phyloP scores from a whole-genome alignment of 2,329 filamentous ascomycete species.

The Xylaria digitata region DNA sequence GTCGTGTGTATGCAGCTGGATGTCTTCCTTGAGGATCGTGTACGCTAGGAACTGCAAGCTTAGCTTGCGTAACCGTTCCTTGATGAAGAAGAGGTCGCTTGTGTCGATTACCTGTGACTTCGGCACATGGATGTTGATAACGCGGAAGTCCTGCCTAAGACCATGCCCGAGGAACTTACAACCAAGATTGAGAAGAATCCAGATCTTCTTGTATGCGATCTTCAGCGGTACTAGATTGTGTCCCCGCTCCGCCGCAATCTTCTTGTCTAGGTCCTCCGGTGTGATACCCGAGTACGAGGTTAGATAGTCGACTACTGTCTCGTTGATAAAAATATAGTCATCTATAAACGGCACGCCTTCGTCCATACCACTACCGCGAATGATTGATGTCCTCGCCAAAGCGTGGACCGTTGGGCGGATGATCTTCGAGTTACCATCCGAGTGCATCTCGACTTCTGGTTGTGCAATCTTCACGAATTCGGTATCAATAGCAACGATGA shows the following conservation, averaged over 20 bases:
- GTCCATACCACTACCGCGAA: conserved; percentile 80
- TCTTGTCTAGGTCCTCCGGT: conserved; percentile 82
- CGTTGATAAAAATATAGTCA: conserved; percentile 92
- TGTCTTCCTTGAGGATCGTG: conserved; percentile 90
- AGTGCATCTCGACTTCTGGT: conserved; percentile 95
- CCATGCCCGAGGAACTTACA: conserved; percentile 95
- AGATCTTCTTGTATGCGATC: conserved; percentile 96
- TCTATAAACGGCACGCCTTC: conserved; percentile 93
- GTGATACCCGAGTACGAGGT: conserved; percentile 95
- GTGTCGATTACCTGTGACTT: conserved; percentile 93
- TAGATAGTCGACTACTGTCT: conserved; percentile 93
- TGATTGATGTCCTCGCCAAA: conserved; percentile 90
- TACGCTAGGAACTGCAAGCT: conserved; percentile 92
- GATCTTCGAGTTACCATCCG: conserved; percentile 90
- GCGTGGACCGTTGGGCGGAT: conserved; percentile 92
- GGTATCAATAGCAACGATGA: conserved; percentile 89
- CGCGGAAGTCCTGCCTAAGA: conserved; percentile 93
- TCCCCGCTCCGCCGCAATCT: conserved; percentile 66
- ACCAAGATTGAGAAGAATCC: conserved; percentile 93
- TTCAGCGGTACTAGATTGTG: conserved; percentile 91
- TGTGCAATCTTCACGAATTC: conserved; percentile 95
- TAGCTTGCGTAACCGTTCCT: conserved; percentile 83
- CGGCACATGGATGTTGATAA: conserved; percentile 97
- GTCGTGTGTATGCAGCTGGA: conserved; percentile 92
- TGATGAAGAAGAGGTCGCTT: conserved; percentile 88